phyloP scores from a whole-genome alignment of 257 asterid genomes.

The Ophiorrhiza pumila region DNA sequence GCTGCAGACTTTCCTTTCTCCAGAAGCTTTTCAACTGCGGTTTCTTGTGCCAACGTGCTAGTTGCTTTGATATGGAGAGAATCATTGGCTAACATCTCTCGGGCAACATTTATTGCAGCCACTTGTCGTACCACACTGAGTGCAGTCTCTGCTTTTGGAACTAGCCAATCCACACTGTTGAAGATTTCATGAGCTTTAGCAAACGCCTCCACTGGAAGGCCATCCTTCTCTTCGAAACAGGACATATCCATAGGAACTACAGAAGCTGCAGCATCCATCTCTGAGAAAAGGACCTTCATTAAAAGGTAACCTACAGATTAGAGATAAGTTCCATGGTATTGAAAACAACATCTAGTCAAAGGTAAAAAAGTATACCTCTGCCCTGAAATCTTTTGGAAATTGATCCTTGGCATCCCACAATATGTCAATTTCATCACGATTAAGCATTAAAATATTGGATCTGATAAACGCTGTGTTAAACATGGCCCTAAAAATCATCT shows the following conservation, averaged over 20 bases:
- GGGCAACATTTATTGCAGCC: slow-evolving; percentile 38
- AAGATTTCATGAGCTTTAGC: slow-evolving; percentile 85
- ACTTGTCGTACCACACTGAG: slow-evolving; percentile 56
- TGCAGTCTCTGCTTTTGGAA: slow-evolving; percentile 60
- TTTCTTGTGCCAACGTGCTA: slow-evolving; percentile 12
- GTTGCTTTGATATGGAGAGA: slow-evolving; percentile 26
- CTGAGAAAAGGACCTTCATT: slow-evolving; percentile 87
- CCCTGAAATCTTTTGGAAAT: slow-evolving; percentile 84
- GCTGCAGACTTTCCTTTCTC: slow-evolving; percentile 35
- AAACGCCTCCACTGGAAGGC: slow-evolving; percentile 95
- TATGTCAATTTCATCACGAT: slow-evolving; percentile 75
- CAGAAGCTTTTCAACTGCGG: slow-evolving; percentile 33
- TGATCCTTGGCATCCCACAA: slow-evolving; percentile 85
- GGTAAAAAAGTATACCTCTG: slow-evolving; percentile 53
- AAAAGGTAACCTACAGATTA: slow-evolving; percentile 20
- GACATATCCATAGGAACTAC: slow-evolving; percentile 55
- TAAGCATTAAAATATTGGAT: slow-evolving; percentile 88
- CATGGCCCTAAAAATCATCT: slow-evolving; percentile 88
- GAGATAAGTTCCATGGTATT: slow-evolving; percentile 18
- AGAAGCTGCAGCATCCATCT: slow-evolving; percentile 72
- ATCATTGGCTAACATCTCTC: slow-evolving; percentile 35
- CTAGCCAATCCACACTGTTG: slow-evolving; percentile 83
- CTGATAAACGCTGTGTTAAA: slow-evolving; percentile 93
- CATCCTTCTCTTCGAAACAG: slow-evolving; percentile 91
- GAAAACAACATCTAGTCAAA: slow-evolving; percentile 17